These are phyloP conservation scores for Senna siamea DNA, from an alignment of 306 rosid genomes.

Conservation along the genomic window DNA sequence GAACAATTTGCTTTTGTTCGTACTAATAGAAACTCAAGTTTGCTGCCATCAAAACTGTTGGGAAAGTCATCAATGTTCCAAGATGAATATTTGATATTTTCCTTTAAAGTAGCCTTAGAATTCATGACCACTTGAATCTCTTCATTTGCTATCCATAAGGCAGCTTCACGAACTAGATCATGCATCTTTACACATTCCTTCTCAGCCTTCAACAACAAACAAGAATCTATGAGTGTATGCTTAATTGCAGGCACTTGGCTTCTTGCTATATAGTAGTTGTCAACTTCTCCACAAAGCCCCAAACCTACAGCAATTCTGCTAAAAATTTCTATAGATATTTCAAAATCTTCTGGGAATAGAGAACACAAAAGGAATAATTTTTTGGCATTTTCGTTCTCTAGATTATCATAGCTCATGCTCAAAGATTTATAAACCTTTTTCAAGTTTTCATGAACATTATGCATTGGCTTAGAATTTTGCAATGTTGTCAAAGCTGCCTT, in stretches of 20 bases:
- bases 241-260: neutral
- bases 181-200: constrained; percentile 29
- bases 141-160: neutral
- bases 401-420: constrained; percentile 25
- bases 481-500: neutral
- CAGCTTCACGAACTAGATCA: constrained; percentile 30
- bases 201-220: neutral
- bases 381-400: constrained; percentile 5
- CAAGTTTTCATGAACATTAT: neutral
- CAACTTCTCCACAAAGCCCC: neutral
- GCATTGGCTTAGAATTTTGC: neutral
- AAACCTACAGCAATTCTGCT: constrained; percentile 4
- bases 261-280: neutral
- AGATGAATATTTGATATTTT: constrained; percentile 10
- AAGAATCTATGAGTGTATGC: constrained; percentile 15
- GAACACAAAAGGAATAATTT: constrained; percentile 31
- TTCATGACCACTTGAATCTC: neutral
- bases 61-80: neutral
- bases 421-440: constrained; percentile 14
- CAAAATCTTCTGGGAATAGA: constrained; percentile 36
- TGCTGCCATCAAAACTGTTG: neutral
- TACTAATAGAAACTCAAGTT: neutral
- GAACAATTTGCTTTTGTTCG: neutral
- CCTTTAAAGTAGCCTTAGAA: neutral
- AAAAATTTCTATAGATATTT: constrained; percentile 8